Evolutionary conservation across 2,329 filamentous ascomycete genomes (phyloP).

Genomic region (Trichoderma breve): DNA sequence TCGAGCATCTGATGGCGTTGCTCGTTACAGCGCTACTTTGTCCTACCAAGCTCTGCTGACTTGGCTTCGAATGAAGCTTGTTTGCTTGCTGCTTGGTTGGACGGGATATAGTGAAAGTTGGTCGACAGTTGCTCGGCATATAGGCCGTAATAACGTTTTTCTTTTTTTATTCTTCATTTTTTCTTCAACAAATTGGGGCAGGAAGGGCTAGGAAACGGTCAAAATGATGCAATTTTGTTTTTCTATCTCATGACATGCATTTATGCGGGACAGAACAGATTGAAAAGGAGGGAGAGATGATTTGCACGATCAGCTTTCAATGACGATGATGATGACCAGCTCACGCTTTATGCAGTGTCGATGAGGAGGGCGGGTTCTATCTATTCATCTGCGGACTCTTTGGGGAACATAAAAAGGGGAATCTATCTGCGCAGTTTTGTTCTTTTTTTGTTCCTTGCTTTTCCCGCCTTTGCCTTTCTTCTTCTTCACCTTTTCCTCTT

Average conservation of each 20-base stretch:
- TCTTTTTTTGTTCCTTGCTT: constrained; percentile 18
- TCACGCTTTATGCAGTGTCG: constrained; percentile 14
- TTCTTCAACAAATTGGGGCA: not conserved
- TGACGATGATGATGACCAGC: constrained; percentile 16
- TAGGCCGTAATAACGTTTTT: not conserved
- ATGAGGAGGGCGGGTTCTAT: not conserved
- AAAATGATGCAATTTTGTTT: constrained; percentile 14
- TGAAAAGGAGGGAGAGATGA: constrained; percentile 22
- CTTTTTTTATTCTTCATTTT: not conserved
- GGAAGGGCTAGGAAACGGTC: not conserved
- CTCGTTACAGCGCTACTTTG: not conserved
- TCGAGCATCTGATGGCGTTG: not conserved
- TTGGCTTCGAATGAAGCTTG: not conserved
- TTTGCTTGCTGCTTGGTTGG: not conserved
- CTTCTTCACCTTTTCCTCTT: not conserved
- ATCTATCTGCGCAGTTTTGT: constrained; percentile 26
- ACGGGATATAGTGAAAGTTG: not conserved
- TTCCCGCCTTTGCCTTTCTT: not conserved
- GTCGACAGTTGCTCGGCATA: not conserved
- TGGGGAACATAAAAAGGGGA: constrained; percentile 23
- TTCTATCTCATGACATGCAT: constrained; percentile 12
- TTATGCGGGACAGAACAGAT: constrained; percentile 10
- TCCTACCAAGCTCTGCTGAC: not conserved
- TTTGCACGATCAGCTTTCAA: constrained; percentile 19
- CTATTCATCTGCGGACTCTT: constrained; percentile 16